phyloP scores from a whole-genome alignment of 345 rosid species.

The Durio zibethinus region DNA sequence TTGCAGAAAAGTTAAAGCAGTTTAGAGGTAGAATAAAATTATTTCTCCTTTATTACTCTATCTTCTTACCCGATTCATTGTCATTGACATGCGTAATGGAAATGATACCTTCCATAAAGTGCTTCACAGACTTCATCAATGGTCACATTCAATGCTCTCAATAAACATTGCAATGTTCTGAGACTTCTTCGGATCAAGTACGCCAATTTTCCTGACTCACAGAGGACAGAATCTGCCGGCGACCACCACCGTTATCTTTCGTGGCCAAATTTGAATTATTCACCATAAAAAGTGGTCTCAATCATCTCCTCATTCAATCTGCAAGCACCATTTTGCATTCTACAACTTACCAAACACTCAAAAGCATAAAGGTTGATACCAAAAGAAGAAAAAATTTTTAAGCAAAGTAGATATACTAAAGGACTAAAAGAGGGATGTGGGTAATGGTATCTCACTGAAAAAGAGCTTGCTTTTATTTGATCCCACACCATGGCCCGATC shows the following conservation, averaged over 20 bases:
- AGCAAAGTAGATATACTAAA: neutral
- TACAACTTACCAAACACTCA: neutral
- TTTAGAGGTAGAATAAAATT: neutral
- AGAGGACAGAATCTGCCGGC: slow-evolving; percentile 29
- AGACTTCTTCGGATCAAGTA: slow-evolving; percentile 87
- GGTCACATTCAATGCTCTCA: slow-evolving; percentile 91
- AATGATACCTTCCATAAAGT: slow-evolving; percentile 67
- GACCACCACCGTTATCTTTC: slow-evolving; percentile 45
- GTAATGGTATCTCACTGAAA: slow-evolving; percentile 74
- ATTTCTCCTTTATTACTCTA: neutral
- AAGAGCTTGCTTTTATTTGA: slow-evolving; percentile 82
- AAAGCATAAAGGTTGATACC: no score
- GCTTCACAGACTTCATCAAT: slow-evolving; percentile 93
- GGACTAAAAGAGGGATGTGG: neutral
- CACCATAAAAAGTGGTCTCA: slow-evolving; percentile 71
- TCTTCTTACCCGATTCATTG: neutral
- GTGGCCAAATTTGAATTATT: slow-evolving; percentile 46
- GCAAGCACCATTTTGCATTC: slow-evolving; percentile 24
- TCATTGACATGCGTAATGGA: neutral
- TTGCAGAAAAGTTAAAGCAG: neutral
- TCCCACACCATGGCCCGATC: slow-evolving; percentile 96
- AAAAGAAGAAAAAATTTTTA: neutral
- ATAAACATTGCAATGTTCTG: slow-evolving; percentile 88
- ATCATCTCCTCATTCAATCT: slow-evolving; percentile 98
- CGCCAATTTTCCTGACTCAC: slow-evolving; percentile 55